phyloP scores from a whole-genome alignment of 805 yeast species.

The Barnettozyma californica region DNA sequence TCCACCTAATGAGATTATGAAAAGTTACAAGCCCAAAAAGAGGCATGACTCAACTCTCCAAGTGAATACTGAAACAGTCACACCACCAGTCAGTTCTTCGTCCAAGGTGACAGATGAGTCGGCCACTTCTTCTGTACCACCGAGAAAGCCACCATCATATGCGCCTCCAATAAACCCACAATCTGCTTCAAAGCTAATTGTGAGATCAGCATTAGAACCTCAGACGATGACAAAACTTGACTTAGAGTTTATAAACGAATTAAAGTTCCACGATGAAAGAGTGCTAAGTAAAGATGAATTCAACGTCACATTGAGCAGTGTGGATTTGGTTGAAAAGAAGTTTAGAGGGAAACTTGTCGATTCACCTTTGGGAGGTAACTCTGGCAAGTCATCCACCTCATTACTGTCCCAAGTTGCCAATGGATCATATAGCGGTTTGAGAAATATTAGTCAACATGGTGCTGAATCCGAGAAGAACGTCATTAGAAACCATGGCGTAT shows the following conservation, averaged over 20 bases:
- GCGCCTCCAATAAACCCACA: neutral
- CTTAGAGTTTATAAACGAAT: constrained; percentile 50
- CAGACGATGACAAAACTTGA: constrained; percentile 51
- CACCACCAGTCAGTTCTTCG: neutral
- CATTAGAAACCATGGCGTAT: constrained; percentile 18
- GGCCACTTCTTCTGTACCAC: neutral
- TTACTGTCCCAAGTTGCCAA: constrained; percentile 40
- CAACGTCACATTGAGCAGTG: constrained; percentile 37
- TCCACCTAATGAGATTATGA: constrained; percentile 25
- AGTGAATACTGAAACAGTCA: neutral
- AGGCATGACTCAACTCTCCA: neutral
- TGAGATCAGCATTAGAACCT: constrained; percentile 5
- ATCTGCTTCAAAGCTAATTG: neutral
- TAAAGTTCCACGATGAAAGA: constrained; percentile 54
- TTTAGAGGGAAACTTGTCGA: constrained; percentile 53
- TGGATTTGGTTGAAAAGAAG: constrained; percentile 50
- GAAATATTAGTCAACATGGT: constrained; percentile 28
- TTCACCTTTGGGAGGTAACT: constrained; percentile 45
- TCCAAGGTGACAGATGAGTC: neutral
- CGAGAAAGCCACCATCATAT: neutral
- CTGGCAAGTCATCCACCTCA: constrained; percentile 33
- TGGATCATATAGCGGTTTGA: constrained; percentile 37
- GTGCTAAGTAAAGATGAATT: constrained; percentile 53
- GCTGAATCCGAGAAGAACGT: constrained; percentile 28
- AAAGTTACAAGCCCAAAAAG: constrained; percentile 12